Evolutionary conservation across 306 rosid genomes (phyloP), one percentile per base, ranked within the genome.

Genomic region (Abrus pulchellus): DNA sequence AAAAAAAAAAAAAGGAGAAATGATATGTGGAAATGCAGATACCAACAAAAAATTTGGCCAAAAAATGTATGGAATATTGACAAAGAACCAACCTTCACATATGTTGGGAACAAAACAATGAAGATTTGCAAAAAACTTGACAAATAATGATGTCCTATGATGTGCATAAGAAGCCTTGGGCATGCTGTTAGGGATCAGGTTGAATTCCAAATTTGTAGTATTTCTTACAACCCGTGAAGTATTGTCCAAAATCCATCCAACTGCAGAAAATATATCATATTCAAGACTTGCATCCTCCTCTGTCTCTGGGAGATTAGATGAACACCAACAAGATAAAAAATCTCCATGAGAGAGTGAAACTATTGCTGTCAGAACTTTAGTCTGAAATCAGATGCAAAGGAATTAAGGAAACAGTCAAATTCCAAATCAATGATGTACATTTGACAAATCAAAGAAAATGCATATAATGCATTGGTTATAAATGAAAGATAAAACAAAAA

Each of bases 81-180:
- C 72, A 77, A 79, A 82, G 83, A 82, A 80, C 84, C 80, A 83
- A 94, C 99, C 99, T 93, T 93, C 93, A 79, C 97, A 94, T 61
- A 94, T 87, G 81, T 74, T 83, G 80, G 99, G 99, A 83, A 93
- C 87, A 66, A 94, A 94, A 88, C 97, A 94, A 83, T 94, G 99
- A 84, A 94, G 99, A 85, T 94, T 94, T 84, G 99, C 99, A 77
- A 94, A 90, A 81, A 94, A 79, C 93, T 94, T 94, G 86, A 94
- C 92, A 84, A 94, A 91, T 71, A 94, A 85, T 33, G 99, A 89
- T 20, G 99, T 91, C 87, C 97, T 93, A 74, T 90, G 90, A 82
- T 94, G 99, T 59, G 90, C 92, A 86, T 90, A 94, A 53, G 93
- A 89, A 82, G 93, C 85, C 80, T 78, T 89, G 50, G 89, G 87